A percentile compares a stretch with the other conserved stretches of the same genome.
Conservation (phyloP, 371 early-diverging fungal genomes). For the Apophysomyces variabilis region DNA sequence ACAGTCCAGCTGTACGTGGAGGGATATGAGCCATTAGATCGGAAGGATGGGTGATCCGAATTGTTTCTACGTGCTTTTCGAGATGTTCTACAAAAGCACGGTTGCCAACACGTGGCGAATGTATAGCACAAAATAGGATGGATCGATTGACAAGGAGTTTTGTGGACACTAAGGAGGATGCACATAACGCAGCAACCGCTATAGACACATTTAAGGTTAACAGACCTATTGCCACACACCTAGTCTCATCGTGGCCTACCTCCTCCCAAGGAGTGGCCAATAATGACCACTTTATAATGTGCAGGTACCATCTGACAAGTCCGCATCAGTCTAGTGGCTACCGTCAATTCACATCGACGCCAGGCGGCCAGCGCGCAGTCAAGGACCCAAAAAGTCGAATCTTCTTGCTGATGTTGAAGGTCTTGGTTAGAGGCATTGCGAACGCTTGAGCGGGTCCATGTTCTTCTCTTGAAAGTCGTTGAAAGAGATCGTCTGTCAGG, state of each 20-base stretch:
- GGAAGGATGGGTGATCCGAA: conserved; percentile 33
- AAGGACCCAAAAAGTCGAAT: conserved; percentile 33
- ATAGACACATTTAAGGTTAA: conserved; percentile 3
- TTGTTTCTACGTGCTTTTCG: conserved; percentile 30
- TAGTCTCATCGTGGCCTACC: conserved; percentile 22
- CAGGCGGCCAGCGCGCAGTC: conserved; percentile 43
- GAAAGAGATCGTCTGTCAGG: conserved; percentile 4
- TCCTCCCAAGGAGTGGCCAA: conserved; percentile 43
- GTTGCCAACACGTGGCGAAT: conserved; percentile 42
- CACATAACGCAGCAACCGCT: conserved; percentile 47
- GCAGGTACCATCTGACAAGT: conserved; percentile 31
- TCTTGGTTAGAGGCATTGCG: neutral
- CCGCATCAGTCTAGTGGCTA: conserved; percentile 46
- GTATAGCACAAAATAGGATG: conserved; percentile 33
- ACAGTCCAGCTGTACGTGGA: conserved; percentile 40
- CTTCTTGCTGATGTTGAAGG: conserved; percentile 13
- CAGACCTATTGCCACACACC: neutral
- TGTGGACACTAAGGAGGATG: conserved; percentile 42
- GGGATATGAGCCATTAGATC: conserved; percentile 41
- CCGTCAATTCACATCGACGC: conserved; percentile 44
- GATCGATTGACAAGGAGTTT: conserved; percentile 31
- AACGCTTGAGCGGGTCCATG: neutral
- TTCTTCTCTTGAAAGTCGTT: conserved; percentile 6
- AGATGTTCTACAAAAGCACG: conserved; percentile 29
- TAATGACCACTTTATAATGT: conserved; percentile 42